Evolutionary conservation across 495 filamentous ascomycete species (phyloP), one percentile per base, ranked within the genome.

Genomic region (Talaromyces adpressus): DNA sequence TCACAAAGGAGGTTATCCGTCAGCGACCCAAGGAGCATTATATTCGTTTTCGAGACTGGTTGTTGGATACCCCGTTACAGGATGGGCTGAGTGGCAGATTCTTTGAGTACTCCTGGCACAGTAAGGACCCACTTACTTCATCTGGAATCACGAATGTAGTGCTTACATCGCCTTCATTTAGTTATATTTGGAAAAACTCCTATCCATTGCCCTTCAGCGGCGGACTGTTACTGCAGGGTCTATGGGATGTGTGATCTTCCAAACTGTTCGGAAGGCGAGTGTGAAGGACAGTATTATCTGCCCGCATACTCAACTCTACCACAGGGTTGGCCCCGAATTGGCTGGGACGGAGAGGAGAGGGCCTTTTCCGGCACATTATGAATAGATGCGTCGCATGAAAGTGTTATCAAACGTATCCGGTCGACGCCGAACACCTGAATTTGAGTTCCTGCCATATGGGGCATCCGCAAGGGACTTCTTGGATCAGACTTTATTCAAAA

Each of bases 41-140:
- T 66, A 47, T 78, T 22, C 71, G 72, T 1, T 83, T 77, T 63
- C 71, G 84, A 6, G 66, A 81, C 20, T 91, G 89, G 88, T 63
- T 91, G 41, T 51, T 87, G 2, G 67, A 82, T 7, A 88, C 88
- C 14, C 67, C 72, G 18, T 66, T 89, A 58, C 73, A 75, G 11
- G 81, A 87, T 59, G 71, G 71, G 14, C 67, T 81, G 36, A 85
- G 79, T 25, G 89, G 89, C 11, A 66, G 87, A 11, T 76, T 91
- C 22, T 74, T 89, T 71, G 89, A 91, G 72, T 90, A 87, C 68
- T 70, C 82, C 47, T 91, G 89, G 89, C 89, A 91, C 72, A 79
- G 75, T 79, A 62, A 62, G 75, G 71, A 30, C 5, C 22, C 18
- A 34, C 18, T 8, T 7, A 4, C 9, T 11, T n/a, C 6, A 27